These are phyloP conservation scores for Spathaspora girioi DNA, from an alignment of 805 yeast species.

Conservation along the genomic window DNA sequence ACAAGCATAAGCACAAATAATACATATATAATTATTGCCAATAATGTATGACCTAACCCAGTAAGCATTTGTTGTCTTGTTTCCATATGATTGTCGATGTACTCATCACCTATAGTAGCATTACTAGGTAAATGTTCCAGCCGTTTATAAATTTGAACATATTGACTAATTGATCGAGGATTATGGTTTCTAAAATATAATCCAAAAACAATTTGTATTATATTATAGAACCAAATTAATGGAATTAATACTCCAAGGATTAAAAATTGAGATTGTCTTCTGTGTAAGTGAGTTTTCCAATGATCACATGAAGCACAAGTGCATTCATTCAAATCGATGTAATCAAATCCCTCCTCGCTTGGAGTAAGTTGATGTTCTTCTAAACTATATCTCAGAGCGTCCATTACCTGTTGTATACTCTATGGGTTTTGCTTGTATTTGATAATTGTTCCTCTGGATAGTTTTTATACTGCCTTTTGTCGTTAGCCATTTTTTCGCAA, in stretches of 20 bases:
- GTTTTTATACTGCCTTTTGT: background rate
- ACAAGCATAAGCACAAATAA: conserved; percentile 2
- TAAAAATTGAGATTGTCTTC: conserved; percentile 6
- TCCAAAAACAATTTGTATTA: conserved; percentile 6
- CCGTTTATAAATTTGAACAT: conserved; percentile 2
- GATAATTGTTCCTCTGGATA: background rate
- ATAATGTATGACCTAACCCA: conserved; percentile 7
- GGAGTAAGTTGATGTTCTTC: background rate
- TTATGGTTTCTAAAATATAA: conserved; percentile 3
- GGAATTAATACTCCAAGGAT: conserved; percentile 17
- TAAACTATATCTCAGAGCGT: background rate
- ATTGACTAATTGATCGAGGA: conserved; percentile 9
- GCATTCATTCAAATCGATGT: conserved; percentile 4
- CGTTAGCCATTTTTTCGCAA: background rate
- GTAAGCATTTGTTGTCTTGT: conserved; percentile 4
- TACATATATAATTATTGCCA: conserved; percentile 8
- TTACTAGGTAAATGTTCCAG: background rate
- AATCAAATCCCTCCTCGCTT: background rate
- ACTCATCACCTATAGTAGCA: background rate
- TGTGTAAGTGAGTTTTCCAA: conserved; percentile 1
- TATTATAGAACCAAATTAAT: conserved; percentile 15
- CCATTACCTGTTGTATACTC: background rate
- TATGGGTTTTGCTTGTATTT: background rate
- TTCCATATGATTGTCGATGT: conserved; percentile 5
- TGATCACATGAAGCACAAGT: conserved; percentile 7